phyloP scores from a whole-genome alignment of 2,329 filamentous ascomycete genomes.

The Cladosporium sp. region DNA sequence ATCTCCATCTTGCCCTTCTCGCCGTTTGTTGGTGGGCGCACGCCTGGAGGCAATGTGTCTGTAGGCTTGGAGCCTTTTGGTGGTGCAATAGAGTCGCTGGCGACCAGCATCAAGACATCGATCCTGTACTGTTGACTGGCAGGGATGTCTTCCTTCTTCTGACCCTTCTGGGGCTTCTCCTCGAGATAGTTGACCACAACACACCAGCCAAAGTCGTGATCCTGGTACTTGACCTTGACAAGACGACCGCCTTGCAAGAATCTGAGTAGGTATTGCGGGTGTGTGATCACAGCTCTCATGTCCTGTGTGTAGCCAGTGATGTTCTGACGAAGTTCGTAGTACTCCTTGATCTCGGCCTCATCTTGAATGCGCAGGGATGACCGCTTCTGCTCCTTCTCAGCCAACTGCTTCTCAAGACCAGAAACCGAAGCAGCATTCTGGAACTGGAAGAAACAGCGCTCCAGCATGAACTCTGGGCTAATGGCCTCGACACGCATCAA shows the following conservation, averaged over 20 bases:
- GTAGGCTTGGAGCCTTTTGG: conserved; percentile 29
- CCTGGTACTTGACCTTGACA: conserved; percentile 77
- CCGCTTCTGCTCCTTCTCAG: conserved; percentile 73
- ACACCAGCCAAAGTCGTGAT: conserved; percentile 91
- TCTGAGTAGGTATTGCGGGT: conserved; percentile 80
- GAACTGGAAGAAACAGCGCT: conserved; percentile 97
- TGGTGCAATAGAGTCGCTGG: conserved; percentile 55
- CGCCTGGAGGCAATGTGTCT: conserved; percentile 62
- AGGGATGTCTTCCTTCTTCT: conserved; percentile 63
- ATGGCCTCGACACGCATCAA: conserved; percentile 98
- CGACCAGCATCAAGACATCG: conserved; percentile 73
- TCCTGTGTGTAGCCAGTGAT: conserved; percentile 81
- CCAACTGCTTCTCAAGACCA: conserved; percentile 77
- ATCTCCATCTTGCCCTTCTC: conserved; percentile 74
- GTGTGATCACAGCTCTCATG: conserved; percentile 87
- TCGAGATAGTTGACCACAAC: conserved; percentile 77
- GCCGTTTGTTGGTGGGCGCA: conserved; percentile 60
- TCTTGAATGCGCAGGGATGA: conserved; percentile 76
- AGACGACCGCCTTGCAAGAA: conserved; percentile 88
- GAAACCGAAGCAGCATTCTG: conserved; percentile 90
- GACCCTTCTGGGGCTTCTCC: conserved; percentile 58
- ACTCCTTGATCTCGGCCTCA: conserved; percentile 86
- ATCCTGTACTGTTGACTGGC: conserved; percentile 79
- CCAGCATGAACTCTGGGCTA: conserved; percentile 97
- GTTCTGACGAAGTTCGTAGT: conserved; percentile 85